Evolutionary conservation across 164 flowering plant species (phyloP), one percentile per base, ranked within the genome.

Genomic region (Magnolia changhungtana): DNA sequence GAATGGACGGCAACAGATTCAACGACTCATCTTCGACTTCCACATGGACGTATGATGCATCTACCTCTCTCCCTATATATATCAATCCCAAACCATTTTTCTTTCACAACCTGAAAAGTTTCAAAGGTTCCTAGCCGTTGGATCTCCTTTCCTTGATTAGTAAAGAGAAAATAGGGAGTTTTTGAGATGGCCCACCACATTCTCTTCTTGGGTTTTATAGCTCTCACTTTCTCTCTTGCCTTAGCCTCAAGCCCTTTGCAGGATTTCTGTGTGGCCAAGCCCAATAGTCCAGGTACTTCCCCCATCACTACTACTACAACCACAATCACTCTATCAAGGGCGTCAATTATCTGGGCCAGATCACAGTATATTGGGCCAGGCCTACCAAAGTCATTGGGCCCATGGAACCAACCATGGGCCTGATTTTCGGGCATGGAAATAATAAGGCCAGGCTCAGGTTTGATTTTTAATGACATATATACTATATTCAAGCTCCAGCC

Each of bases 191-290:
- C 65, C 7, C 19, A n/a, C 23, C 65, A 61, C 19, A 18, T 61
- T 61, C n/a, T 61, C 65, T 18, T 61, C 8, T n/a, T n/a, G 18
- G 65, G 65, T 7, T 20, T 19, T 61, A 0, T 61, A 18, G 65
- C 65, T 61, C 64, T 61, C 65, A 61, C 65, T 8, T 61, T 2
- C 65, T 67, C 49, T 27, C 49, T 9, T 67, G 71, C 49, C 71
- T 67, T 27, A 6, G 16, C 21, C 14, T 67, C 71, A 20, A 31
- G n/a, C 23, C 71, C 71, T 9, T 24, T 11, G 65, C 65, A 61
- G 65, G 65, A 61, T 20, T 61, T 61, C 65, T 67, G 71, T 31
- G 71, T 67, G 49, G 71, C 71, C 31, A 16, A 23, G 10, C n/a
- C 18, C 7, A 24, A 67, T 3, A 24, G 71, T 27, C 31, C 21